Conservation (phyloP, 2,329 filamentous ascomycete species). For the Alternaria brassicae region DNA sequence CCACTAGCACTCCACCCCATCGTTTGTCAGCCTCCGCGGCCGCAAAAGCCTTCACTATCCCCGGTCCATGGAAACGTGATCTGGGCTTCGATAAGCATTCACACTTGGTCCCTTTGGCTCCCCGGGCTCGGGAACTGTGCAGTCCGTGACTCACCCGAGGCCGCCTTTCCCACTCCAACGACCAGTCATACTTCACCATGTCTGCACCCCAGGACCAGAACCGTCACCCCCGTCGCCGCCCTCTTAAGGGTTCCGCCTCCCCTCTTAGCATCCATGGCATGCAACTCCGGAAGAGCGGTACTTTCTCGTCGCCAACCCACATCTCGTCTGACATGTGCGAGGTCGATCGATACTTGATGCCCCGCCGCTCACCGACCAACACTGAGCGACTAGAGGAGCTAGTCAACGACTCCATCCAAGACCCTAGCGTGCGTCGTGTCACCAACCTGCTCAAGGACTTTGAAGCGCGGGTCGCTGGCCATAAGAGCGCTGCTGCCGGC, state of each 20-base stretch:
- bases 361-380: slow-evolving; percentile 57
- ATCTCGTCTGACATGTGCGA: slow-evolving; percentile 50
- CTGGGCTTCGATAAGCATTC: slow-evolving; percentile 27
- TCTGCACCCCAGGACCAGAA: slow-evolving; percentile 50
- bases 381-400: slow-evolving; percentile 58
- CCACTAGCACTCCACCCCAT: slow-evolving; percentile 18
- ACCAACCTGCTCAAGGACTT: slow-evolving; percentile 55
- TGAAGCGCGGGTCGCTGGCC: slow-evolving; percentile 53
- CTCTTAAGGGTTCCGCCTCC: slow-evolving; percentile 49
- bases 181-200: slow-evolving; percentile 50
- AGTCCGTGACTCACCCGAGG: slow-evolving; percentile 48
- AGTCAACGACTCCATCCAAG: slow-evolving; percentile 55
- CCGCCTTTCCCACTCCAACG: slow-evolving; percentile 35
- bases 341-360: slow-evolving; percentile 51
- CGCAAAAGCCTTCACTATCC: slow-evolving; percentile 13
- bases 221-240: slow-evolving; percentile 56
- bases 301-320: slow-evolving; percentile 56
- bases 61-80: slow-evolving; percentile 39
- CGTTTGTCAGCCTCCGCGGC: slow-evolving; percentile 11
- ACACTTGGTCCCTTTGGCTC: slow-evolving; percentile 35
- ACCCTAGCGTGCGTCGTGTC: slow-evolving; percentile 55
- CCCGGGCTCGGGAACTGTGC: slow-evolving; percentile 33
- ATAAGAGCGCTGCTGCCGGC: slow-evolving; percentile 39
- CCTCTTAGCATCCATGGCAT: slow-evolving; percentile 51
- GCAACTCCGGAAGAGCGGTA: slow-evolving; percentile 57